phyloP scores from a whole-genome alignment of 495 filamentous ascomycete genomes.

The Acidiella bohemica region DNA sequence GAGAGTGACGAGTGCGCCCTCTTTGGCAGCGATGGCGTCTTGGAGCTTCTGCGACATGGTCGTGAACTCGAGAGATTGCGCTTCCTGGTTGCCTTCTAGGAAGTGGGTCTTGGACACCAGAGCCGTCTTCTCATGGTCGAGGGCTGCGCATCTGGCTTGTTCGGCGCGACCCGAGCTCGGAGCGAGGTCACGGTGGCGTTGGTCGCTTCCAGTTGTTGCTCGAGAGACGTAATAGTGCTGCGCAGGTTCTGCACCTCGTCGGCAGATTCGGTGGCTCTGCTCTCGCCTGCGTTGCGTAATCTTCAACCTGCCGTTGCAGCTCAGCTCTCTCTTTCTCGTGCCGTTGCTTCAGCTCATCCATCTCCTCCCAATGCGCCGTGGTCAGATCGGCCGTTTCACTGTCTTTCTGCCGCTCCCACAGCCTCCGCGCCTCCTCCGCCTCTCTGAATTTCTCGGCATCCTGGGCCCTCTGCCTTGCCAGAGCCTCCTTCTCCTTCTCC shows the following conservation, averaged over 20 bases:
- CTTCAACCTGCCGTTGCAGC: slow-evolving; percentile 10
- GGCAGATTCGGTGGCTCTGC: slow-evolving; percentile 42
- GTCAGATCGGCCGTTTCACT: slow-evolving; percentile 21
- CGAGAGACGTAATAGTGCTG: slow-evolving; percentile 34
- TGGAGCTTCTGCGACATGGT: slow-evolving; percentile 62
- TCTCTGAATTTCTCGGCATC: slow-evolving; percentile 24
- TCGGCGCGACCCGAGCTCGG: slow-evolving; percentile 49
- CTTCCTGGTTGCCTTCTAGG: slow-evolving; percentile 74
- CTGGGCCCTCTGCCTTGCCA: slow-evolving; percentile 22
- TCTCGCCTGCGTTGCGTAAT: slow-evolving; percentile 11
- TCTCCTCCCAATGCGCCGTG: slow-evolving; percentile 36
- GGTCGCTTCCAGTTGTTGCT: slow-evolving; percentile 10
- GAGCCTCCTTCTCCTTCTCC: slow-evolving; percentile 22
- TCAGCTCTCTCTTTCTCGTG: slow-evolving; percentile 46
- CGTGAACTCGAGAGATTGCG: slow-evolving; percentile 67
- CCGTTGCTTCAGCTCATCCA: slow-evolving; percentile 36
- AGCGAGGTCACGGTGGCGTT: slow-evolving; percentile 19
- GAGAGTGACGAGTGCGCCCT: slow-evolving; percentile 64
- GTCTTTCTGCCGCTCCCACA: slow-evolving; percentile 14
- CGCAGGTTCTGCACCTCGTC: slow-evolving; percentile 55
- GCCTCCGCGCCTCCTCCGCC: slow-evolving; percentile 22
- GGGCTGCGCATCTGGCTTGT: slow-evolving; percentile 25
- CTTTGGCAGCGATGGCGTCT: slow-evolving; percentile 55
- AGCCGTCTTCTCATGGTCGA: slow-evolving; percentile 18
- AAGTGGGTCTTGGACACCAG: slow-evolving; percentile 52